Evolutionary conservation across 2,329 filamentous ascomycete genomes (phyloP).

Genomic region (Colletotrichum navitas): DNA sequence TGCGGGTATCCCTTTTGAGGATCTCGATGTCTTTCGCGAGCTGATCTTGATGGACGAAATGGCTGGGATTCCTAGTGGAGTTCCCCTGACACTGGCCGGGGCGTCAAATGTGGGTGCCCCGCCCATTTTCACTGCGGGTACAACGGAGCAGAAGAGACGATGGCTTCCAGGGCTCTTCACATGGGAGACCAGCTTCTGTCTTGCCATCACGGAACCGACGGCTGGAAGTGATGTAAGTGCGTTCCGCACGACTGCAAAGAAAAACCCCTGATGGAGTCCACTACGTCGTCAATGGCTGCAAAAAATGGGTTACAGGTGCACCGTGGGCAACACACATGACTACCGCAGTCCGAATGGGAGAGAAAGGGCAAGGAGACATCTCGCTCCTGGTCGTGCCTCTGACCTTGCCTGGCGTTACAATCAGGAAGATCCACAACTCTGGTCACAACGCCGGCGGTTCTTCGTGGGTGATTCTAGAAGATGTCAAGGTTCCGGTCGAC

Average conservation of each 20-base stretch:
- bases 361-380: conserved; percentile 64
- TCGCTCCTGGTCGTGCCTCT: conserved; percentile 70
- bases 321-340: conserved; percentile 72
- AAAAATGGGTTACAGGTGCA: conserved; percentile 77
- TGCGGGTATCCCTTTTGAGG: conserved; percentile 56
- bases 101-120: conserved; percentile 73
- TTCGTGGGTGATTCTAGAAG: conserved; percentile 67
- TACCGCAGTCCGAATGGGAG: conserved; percentile 71
- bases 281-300: conserved; percentile 75
- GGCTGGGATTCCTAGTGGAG: conserved; percentile 67
- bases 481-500: conserved; percentile 65
- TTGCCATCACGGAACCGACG: conserved; percentile 74
- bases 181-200: conserved; percentile 71
- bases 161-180: conserved; percentile 71
- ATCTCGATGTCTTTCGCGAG: conserved; percentile 69
- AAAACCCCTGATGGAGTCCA: conserved; percentile 57
- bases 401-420: conserved; percentile 61
- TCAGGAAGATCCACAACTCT: conserved; percentile 70
- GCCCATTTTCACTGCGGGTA: conserved; percentile 74
- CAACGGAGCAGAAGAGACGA: conserved; percentile 66
- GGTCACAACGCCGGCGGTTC: conserved; percentile 75
- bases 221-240: conserved; percentile 71
- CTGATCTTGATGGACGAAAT: conserved; percentile 69
- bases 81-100: conserved; percentile 69
- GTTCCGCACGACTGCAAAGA: conserved; percentile 70